These are phyloP conservation scores for Podospora pseudopauciseta DNA, from an alignment of 495 filamentous ascomycete genomes.

Conservation along the genomic window DNA sequence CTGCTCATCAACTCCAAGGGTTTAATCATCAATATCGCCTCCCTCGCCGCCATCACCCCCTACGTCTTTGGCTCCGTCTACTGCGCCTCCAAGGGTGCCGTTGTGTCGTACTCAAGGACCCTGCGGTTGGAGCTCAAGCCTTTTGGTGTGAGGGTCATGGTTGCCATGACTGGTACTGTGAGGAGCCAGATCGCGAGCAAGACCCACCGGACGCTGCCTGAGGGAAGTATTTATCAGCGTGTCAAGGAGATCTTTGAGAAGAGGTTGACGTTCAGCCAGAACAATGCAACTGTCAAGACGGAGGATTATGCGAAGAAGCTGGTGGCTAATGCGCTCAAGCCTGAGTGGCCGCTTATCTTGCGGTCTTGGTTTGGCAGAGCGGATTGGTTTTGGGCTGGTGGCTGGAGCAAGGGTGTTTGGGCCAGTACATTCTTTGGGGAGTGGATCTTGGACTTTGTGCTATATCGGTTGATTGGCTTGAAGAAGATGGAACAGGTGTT, in stretches of 20 bases:
- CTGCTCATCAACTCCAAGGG: constrained; percentile 52
- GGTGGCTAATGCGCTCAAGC: constrained; percentile 35
- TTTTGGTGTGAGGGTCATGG: constrained; percentile 53
- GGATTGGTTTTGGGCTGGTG: constrained; percentile 49
- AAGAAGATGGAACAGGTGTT: constrained; percentile 38
- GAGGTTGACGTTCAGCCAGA: constrained; percentile 45
- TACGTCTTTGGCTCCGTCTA: constrained; percentile 51
- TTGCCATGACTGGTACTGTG: constrained; percentile 51
- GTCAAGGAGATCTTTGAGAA: constrained; percentile 41
- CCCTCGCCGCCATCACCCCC: constrained; percentile 44
- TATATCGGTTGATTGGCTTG: constrained; percentile 40
- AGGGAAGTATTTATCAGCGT: constrained; percentile 40
- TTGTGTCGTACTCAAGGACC: constrained; percentile 48
- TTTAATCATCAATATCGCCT: constrained; percentile 54
- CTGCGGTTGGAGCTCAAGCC: constrained; percentile 53
- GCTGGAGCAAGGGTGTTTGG: constrained; percentile 35
- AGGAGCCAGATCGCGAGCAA: constrained; percentile 42
- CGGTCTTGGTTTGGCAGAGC: constrained; percentile 42
- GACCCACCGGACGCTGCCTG: constrained; percentile 37
- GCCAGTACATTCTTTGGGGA: constrained; percentile 34
- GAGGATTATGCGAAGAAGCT: constrained; percentile 37
- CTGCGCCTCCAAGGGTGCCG: constrained; percentile 52
- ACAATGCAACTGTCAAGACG: constrained; percentile 39
- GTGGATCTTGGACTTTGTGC: constrained; percentile 38
- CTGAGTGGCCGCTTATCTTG: constrained; percentile 34